Evolutionary conservation across 345 rosid genomes (phyloP).

Genomic region (Rhodamnia rubescens): DNA sequence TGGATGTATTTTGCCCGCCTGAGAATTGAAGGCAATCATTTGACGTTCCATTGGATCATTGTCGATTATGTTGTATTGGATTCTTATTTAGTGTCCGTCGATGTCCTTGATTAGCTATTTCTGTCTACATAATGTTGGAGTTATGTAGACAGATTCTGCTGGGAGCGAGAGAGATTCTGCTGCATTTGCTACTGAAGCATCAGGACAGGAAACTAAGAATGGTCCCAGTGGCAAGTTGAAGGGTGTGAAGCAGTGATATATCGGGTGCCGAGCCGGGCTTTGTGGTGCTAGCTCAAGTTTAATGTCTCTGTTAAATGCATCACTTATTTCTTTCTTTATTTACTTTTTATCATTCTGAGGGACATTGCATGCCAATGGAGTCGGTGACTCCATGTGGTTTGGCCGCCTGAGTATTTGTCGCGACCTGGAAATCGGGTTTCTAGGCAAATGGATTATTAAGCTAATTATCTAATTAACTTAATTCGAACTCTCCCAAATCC

Average conservation of each 20-base stretch:
- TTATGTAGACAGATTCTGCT: not conserved
- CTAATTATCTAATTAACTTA: too few relatives aligned
- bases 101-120: too few relatives aligned
- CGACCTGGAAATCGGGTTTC: too few relatives aligned
- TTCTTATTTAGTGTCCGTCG: too few relatives aligned
- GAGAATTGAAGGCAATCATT: too few relatives aligned
- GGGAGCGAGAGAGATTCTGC: slow-evolving; percentile 15
- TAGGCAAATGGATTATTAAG: too few relatives aligned
- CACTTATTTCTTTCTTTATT: not conserved
- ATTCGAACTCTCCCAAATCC: too few relatives aligned
- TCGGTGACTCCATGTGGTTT: not conserved
- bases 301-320: not conserved
- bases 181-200: not conserved
- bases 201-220: not conserved
- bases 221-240: not conserved
- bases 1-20: too few relatives aligned
- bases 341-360: not conserved
- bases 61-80: too few relatives aligned
- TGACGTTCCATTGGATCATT: too few relatives aligned
- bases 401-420: not conserved
- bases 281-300: not conserved
- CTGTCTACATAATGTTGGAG: too few relatives aligned
- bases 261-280: not conserved
- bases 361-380: not conserved
- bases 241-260: not conserved